Evolutionary conservation across 148 eudicot species (phyloP).

Genomic region (Mesembryanthemum crystallinum): DNA sequence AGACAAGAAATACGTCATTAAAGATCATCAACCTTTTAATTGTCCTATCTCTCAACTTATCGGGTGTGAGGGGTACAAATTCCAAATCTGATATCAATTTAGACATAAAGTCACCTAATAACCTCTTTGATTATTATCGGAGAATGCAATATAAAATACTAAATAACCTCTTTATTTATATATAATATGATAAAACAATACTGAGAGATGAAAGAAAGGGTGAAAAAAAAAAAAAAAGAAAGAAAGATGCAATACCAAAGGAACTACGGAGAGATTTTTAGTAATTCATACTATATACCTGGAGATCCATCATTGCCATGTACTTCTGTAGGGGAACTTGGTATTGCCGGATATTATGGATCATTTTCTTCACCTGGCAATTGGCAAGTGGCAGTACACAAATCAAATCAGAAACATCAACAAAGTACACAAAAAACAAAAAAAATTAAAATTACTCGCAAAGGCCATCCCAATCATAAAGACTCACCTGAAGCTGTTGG

Average conservation of each 20-base stretch:
- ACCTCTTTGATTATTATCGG: too few relatives aligned
- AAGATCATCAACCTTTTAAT: neutral
- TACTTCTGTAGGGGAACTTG: constrained; percentile 87
- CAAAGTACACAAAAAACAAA: neutral
- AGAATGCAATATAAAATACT: neutral
- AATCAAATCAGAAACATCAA: neutral
- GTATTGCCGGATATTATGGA: constrained; percentile 81
- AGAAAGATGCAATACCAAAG: neutral
- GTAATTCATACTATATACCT: constrained; percentile 40
- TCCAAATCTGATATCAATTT: neutral
- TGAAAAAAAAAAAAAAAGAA: neutral
- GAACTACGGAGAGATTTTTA: neutral
- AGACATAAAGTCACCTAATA: neutral
- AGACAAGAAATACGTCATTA: neutral
- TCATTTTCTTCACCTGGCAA: constrained; percentile 82
- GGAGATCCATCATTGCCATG: constrained; percentile 99
- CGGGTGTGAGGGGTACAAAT: neutral
- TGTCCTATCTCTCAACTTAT: constrained; percentile 4
- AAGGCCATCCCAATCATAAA: neutral
- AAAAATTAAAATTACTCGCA: neutral
- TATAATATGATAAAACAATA: too few relatives aligned
- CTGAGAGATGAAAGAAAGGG: neutral
- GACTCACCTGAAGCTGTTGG: constrained; percentile 75
- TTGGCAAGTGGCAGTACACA: constrained; percentile 6
- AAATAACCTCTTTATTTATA: neutral